Percentiles rank a stretch among this genome's conserved stretches.
These are phyloP conservation scores for Pelargonium fulgidum DNA, from an alignment of 441 rosid genomes.

Conservation along the genomic window DNA sequence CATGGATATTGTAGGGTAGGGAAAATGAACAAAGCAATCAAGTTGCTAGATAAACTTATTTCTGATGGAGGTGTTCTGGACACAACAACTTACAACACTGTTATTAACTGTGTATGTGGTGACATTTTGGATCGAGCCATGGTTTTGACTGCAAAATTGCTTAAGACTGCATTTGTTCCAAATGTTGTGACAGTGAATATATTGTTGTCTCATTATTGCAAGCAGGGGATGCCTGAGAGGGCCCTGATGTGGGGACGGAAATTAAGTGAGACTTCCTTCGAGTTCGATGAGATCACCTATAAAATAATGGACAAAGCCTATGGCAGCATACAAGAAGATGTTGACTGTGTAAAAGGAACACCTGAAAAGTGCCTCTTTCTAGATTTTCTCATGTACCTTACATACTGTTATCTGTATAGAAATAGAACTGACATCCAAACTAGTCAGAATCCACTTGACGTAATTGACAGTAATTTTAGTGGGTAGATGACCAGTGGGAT, in stretches of 20 bases:
- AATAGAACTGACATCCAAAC: slow-evolving; percentile 23
- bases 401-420: slow-evolving; percentile 46
- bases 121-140: slow-evolving; percentile 54
- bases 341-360: slow-evolving; percentile 23
- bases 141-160: slow-evolving; percentile 56
- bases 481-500: slow-evolving; percentile 7
- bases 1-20: slow-evolving; percentile 39
- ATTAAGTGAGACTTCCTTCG: slow-evolving; percentile 51
- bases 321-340: slow-evolving; percentile 21
- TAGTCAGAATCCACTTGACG: slow-evolving; percentile 19
- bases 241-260: slow-evolving; percentile 56
- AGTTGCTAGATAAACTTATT: slow-evolving; percentile 51
- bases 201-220: slow-evolving; percentile 49
- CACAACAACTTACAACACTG: slow-evolving; percentile 62
- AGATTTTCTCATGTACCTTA: slow-evolving; percentile 62
- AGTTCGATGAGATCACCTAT: slow-evolving; percentile 52
- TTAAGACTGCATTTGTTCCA: slow-evolving; percentile 66
- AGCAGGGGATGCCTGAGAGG: slow-evolving; percentile 64
- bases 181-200: slow-evolving; percentile 47
- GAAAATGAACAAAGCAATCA: slow-evolving; percentile 46
- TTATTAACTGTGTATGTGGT: slow-evolving; percentile 48
- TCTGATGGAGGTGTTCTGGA: slow-evolving; percentile 47
- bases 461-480: slow-evolving; percentile 23
- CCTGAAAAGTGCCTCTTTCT: slow-evolving; percentile 46
- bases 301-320: slow-evolving; percentile 42